A percentile compares a stretch with the other conserved stretches of the same genome.
phyloP scores from a whole-genome alignment of 2,329 filamentous ascomycete genomes.

The Aspergillus quadrilineatus region DNA sequence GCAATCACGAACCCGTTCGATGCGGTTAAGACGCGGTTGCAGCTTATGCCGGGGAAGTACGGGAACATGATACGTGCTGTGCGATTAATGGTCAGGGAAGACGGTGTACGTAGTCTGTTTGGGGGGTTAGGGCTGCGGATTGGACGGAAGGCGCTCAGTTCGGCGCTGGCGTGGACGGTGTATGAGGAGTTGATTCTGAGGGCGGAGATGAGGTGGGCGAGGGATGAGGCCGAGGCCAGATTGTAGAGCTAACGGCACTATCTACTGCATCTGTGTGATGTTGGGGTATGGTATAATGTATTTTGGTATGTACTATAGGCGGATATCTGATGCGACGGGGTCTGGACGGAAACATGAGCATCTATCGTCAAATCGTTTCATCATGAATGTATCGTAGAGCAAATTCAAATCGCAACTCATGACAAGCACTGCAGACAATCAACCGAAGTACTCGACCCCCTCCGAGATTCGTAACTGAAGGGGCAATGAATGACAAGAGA shows the following conservation, averaged over 20 bases:
- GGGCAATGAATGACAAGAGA: neutral
- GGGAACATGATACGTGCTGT: constrained; percentile 77
- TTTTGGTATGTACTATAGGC: neutral
- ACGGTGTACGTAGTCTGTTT: constrained; percentile 77
- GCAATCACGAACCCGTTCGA: constrained; percentile 95
- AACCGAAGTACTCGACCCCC: too few relatives aligned
- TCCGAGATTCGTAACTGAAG: neutral
- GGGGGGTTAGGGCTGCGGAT: constrained; percentile 84
- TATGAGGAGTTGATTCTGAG: constrained; percentile 89
- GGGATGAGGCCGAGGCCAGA: constrained; percentile 28
- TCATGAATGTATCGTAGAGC: constrained; percentile 23
- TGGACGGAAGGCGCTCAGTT: constrained; percentile 86
- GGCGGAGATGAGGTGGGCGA: constrained; percentile 54
- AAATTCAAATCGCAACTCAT: constrained; percentile 22
- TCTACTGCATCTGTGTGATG: constrained; percentile 8
- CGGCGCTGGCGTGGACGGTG: constrained; percentile 93
- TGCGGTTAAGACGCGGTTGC: constrained; percentile 90
- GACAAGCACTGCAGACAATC: constrained; percentile 11
- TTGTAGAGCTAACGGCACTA: neutral
- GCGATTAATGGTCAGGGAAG: constrained; percentile 74
- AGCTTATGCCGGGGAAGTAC: constrained; percentile 81
- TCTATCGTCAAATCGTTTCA: constrained; percentile 2
- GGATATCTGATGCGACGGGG: neutral
- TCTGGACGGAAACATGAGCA: neutral
- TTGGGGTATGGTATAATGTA: neutral